Base-by-base conservation (phyloP, 2,329 filamentous ascomycete genomes). In the Xylariales sp. region DNA sequence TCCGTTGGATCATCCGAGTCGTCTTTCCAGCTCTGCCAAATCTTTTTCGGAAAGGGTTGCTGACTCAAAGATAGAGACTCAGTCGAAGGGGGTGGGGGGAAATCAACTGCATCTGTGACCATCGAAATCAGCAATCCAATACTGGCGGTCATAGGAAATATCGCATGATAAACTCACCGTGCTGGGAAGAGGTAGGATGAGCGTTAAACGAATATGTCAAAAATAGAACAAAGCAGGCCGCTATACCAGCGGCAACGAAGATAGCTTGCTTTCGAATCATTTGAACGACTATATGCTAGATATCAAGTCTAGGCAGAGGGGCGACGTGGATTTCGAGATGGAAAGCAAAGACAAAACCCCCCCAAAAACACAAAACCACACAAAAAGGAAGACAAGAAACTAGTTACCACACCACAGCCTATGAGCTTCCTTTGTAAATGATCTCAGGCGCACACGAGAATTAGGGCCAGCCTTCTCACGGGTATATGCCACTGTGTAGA, bases 21-120 rank as follows among this genome's bases (percentile, higher is more conserved):
- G 34, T 77, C 74, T 61, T 75, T 75, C 76, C 75, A 78, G 45
- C 74, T 77, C 56, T 78, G 76, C 77, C 76, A 78, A 10, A 78
- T 76, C 64, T 78, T 78, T 12, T 59, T 23, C 1, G 71, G 72
- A 34, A 74, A 73, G 1, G 55, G 55, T 39, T 58, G 55, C 30
- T 58, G 43, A 16, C 16, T 53, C 30, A 53, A 8, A 5, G 23
- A 10, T 5, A 46, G 3, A 28, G 54, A n/a, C 39, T 57, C 39
- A 18, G 39, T 18, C 14, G 54, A 30, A 46, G 18, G 54, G 46
- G 54, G 6, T 7, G 30, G 32, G 50, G 14, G 8, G 32, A 53
- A 53, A 36, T 34, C 30, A 34, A 53, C 28, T 53, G 36, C 16
- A 30, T 53, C 50, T 53, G 14, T 6, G 30, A 53, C 23, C 30